Conservation (phyloP, 768 basidiomycete species). For the Suillus hirtellus region DNA sequence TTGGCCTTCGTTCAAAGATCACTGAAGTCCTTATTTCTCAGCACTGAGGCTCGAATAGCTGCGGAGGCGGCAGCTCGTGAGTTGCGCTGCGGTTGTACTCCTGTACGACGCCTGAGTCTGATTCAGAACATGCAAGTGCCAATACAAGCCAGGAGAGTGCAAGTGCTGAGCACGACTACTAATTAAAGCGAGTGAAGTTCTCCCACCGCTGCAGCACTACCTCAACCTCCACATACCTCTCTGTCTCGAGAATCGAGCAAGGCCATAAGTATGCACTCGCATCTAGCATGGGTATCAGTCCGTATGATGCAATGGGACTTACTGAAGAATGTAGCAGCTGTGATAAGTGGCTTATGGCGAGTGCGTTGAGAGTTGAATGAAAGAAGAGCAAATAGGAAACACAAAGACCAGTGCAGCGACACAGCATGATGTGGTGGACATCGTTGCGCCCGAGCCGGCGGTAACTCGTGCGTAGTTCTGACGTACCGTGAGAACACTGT, state of each 20-base stretch:
- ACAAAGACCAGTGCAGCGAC: too few species aligned
- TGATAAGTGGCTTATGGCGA: conserved; percentile 1
- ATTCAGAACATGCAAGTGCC: neutral
- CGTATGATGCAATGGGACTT: conserved; percentile 1
- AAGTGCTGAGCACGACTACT: neutral
- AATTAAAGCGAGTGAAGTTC: neutral
- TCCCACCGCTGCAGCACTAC: neutral
- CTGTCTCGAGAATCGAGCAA: neutral
- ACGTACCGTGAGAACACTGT: too few species aligned
- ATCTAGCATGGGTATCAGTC: neutral
- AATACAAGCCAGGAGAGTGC: neutral
- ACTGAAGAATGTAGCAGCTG: conserved; percentile 1
- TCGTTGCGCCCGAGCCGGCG: too few species aligned
- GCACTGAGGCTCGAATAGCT: neutral
- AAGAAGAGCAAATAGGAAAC: too few species aligned
- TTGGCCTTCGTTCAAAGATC: too few species aligned
- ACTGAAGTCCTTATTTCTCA: neutral
- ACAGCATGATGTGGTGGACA: too few species aligned
- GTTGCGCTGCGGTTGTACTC: neutral
- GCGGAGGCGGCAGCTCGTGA: neutral
- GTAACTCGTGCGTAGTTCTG: too few species aligned
- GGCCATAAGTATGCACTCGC: neutral
- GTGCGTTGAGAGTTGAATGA: neutral
- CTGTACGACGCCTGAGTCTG: neutral
- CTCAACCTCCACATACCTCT: too few species aligned